Base-by-base conservation (phyloP, 2,329 filamentous ascomycete genomes). In the Claviceps sp. region DNA sequence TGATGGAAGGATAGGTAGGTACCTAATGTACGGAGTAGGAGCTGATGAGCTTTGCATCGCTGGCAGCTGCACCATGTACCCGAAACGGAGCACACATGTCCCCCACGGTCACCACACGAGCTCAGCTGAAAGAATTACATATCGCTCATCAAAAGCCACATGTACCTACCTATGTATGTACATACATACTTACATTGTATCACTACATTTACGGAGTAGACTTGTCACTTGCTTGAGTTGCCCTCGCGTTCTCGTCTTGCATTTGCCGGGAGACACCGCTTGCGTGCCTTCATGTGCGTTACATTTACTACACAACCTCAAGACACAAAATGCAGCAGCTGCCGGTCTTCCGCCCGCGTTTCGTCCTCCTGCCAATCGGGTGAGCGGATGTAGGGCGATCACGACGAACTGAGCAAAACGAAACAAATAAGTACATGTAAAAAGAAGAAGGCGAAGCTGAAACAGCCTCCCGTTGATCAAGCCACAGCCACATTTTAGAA, bases 41-140 rank as follows among this genome's bases (percentile, higher is more conserved):
- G 51, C 51, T 53, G 51, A 50, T 43, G 24, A 38, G 41, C 47
- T n/a, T 49, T 52, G 51, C 51, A 42, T 52, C 30, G 42, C 26
- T 18, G 18, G 18, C 18, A 18, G 18, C 18, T 22, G 42, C 41
- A 37, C 48, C 11, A 41, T 34, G 30, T 11, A 34, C 30, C 36
- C 34, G 36, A 47, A 43, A 41, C 49, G 43, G 43, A 51, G 43
- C 48, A 50, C 47, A 48, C 34, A 38, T 49, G 40, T 26, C 26
- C 26, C 22, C 46, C 40, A 22, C 22, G 22, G 22, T 22, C 47
- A 48, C 41, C n/a, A 53, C 47, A 53, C 26, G 48, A 53, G 48
- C 48, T 53, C 45, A 48, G n/a, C 14, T 16, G 38, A 40, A 34
- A 34, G 30, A 11, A 34, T 34, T 34, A 34, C 48, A 53, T 48